Evolutionary conservation across 352 stramenopile species (phyloP).

Genomic region (Hyaloperonospora arabidopsidis): DNA sequence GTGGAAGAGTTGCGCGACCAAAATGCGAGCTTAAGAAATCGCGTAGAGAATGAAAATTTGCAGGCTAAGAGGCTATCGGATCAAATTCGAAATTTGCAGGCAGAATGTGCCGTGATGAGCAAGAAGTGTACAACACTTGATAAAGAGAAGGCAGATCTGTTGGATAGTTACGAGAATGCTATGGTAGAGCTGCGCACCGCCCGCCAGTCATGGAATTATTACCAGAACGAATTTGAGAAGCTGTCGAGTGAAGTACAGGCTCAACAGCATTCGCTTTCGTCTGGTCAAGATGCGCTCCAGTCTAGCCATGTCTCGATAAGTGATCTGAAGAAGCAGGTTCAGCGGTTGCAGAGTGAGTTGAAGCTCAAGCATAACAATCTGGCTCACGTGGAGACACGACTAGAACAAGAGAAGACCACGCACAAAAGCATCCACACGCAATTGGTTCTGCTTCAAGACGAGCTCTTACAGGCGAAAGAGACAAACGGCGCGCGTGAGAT

Average conservation of each 20-base stretch:
- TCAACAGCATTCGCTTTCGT: slow-evolving; percentile 55
- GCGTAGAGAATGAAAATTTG: slow-evolving; percentile 38
- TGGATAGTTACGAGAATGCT: slow-evolving; percentile 44
- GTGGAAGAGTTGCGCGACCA: slow-evolving; percentile 63
- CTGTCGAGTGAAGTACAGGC: slow-evolving; percentile 49
- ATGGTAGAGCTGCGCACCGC: slow-evolving; percentile 50
- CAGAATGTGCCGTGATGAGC: slow-evolving; percentile 26
- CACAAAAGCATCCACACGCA: slow-evolving; percentile 56
- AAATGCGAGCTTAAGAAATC: slow-evolving; percentile 49
- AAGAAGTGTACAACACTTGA: slow-evolving; percentile 34
- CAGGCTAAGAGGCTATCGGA: slow-evolving; percentile 39
- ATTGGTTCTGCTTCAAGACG: slow-evolving; percentile 46
- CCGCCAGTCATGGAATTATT: slow-evolving; percentile 53
- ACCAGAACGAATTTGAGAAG: slow-evolving; percentile 72
- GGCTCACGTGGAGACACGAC: slow-evolving; percentile 48
- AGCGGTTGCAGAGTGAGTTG: slow-evolving; percentile 56
- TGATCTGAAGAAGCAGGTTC: slow-evolving; percentile 52
- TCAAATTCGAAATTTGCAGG: slow-evolving; percentile 46
- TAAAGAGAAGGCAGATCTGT: slow-evolving; percentile 47
- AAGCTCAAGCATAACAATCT: slow-evolving; percentile 41
- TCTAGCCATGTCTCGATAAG: slow-evolving; percentile 46
- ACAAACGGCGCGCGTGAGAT: slow-evolving; percentile 44
- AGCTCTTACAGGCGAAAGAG: slow-evolving; percentile 50
- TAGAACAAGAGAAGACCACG: slow-evolving; percentile 58
- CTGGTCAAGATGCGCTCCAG: slow-evolving; percentile 46